These are phyloP conservation scores for Lactifluus rugatus DNA, from an alignment of 768 basidiomycete genomes.

Conservation along the genomic window DNA sequence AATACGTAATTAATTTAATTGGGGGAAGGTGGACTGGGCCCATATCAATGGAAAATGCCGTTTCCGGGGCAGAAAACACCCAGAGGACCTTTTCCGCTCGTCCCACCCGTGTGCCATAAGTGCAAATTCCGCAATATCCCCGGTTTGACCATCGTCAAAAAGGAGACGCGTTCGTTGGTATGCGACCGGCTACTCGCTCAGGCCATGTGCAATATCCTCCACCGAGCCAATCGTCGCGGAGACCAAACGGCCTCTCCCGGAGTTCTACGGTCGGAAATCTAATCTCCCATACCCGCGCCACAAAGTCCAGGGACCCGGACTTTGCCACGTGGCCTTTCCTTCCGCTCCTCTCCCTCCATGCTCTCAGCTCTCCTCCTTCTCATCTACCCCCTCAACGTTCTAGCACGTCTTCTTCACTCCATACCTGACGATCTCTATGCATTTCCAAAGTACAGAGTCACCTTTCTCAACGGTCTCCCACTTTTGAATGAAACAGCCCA, in stretches of 20 bases:
- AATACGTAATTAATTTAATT: slow-evolving; percentile 23
- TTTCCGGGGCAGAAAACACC: slow-evolving; percentile 16
- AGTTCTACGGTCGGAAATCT: slow-evolving; percentile 12
- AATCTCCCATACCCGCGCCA: slow-evolving; percentile 18
- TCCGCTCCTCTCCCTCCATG: slow-evolving; percentile 16
- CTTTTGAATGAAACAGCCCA: slow-evolving; percentile 62
- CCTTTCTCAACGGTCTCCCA: slow-evolving; percentile 73
- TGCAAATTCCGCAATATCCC: slow-evolving; percentile 18
- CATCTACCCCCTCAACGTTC: slow-evolving; percentile 3
- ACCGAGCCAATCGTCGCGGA: slow-evolving; percentile 17
- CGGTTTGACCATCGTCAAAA: not conserved
- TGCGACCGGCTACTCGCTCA: not conserved
- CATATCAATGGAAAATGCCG: slow-evolving; percentile 21
- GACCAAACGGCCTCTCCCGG: slow-evolving; percentile 16
- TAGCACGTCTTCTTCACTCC: slow-evolving; percentile 40
- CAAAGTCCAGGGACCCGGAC: slow-evolving; percentile 20
- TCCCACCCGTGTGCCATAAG: slow-evolving; percentile 15
- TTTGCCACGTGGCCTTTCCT: slow-evolving; percentile 12
- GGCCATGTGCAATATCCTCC: slow-evolving; percentile 14
- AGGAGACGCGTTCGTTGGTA: not conserved
- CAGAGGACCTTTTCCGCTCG: slow-evolving; percentile 10
- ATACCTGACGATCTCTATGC: slow-evolving; percentile 74
- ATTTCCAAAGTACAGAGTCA: slow-evolving; percentile 72
- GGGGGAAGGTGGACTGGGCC: slow-evolving; percentile 9
- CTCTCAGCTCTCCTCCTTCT: not conserved